A percentile compares a stretch with the other conserved stretches of the same genome.
Evolutionary conservation across 345 rosid genomes (phyloP).

Genomic region (Bruguiera sexangula): DNA sequence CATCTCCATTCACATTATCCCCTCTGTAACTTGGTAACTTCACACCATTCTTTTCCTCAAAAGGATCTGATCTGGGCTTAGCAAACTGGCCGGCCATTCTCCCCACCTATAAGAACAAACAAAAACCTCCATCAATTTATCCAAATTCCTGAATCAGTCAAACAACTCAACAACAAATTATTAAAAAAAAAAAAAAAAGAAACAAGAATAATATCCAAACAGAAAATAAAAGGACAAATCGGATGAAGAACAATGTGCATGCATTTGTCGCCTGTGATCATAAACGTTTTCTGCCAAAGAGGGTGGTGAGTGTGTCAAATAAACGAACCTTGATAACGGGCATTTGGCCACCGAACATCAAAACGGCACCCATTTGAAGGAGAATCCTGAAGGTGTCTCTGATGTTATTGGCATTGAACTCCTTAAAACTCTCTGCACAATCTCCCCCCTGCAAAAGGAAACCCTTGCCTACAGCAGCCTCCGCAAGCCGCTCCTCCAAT

Average conservation of each 20-base stretch:
- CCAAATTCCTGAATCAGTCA: neutral
- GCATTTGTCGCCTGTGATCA: neutral
- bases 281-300: neutral
- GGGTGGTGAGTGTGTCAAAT: neutral
- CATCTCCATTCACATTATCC: constrained; percentile 27
- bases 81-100: constrained; percentile 34
- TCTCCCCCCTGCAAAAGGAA: constrained; percentile 29
- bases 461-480: constrained; percentile 29
- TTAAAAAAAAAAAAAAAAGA: neutral
- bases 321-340: constrained; percentile 25
- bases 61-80: constrained; percentile 26
- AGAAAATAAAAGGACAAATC: neutral
- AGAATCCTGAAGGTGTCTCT: constrained; percentile 30
- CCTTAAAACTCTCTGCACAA: constrained; percentile 32
- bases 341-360: constrained; percentile 35
- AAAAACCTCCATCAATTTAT: neutral
- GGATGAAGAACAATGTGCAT: neutral
- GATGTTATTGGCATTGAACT: constrained; percentile 28
- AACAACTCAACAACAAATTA: neutral
- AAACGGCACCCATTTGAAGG: constrained; percentile 29
- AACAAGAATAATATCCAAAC: neutral
- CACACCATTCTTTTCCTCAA: constrained; percentile 30
- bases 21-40: constrained; percentile 31
- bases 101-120: constrained; percentile 19
- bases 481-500: constrained; percentile 27